Percentiles rank a stretch among this genome's conserved stretches.
phyloP scores from a whole-genome alignment of 768 basidiomycete species.

The Leucosporidium creatinivorum region DNA sequence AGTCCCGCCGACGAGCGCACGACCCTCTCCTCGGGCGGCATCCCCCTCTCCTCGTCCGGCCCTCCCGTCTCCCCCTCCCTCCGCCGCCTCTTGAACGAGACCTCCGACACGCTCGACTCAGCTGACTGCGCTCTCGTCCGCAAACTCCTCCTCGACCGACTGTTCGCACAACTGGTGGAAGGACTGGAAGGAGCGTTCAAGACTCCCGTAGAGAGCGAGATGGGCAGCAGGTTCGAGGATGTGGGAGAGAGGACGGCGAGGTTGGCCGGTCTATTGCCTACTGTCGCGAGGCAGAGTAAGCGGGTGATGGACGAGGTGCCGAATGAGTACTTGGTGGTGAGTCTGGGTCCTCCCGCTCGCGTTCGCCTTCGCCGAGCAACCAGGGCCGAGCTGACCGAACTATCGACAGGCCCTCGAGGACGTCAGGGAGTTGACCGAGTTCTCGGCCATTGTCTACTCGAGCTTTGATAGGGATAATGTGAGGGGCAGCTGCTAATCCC shows the following conservation, averaged over 20 bases:
- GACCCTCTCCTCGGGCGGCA: slow-evolving; percentile 22
- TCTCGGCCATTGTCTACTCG: neutral
- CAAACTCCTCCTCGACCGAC: slow-evolving; percentile 63
- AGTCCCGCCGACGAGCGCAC: slow-evolving; percentile 59
- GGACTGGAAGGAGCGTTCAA: slow-evolving; percentile 50
- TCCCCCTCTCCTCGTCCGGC: slow-evolving; percentile 50
- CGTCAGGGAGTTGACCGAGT: slow-evolving; percentile 5
- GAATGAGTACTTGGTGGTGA: slow-evolving; percentile 70
- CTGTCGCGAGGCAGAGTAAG: slow-evolving; percentile 66
- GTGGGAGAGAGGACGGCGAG: slow-evolving; percentile 48
- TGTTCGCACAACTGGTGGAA: slow-evolving; percentile 57
- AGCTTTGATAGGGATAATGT: slow-evolving; percentile 3
- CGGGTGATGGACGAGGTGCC: slow-evolving; percentile 60
- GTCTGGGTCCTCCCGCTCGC: neutral
- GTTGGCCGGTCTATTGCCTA: slow-evolving; percentile 72
- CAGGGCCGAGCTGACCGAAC: neutral
- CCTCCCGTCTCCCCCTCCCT: slow-evolving; percentile 50
- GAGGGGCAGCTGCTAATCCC: neutral
- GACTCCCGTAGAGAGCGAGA: slow-evolving; percentile 43
- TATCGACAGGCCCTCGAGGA: neutral
- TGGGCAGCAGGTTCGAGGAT: slow-evolving; percentile 25
- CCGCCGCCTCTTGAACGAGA: slow-evolving; percentile 60
- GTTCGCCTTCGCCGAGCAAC: neutral
- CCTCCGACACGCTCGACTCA: slow-evolving; percentile 55
- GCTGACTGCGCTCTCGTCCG: slow-evolving; percentile 65